These are phyloP conservation scores for Ministeria vibrans DNA, from an alignment of 78 protist species.

Conservation along the genomic window DNA sequence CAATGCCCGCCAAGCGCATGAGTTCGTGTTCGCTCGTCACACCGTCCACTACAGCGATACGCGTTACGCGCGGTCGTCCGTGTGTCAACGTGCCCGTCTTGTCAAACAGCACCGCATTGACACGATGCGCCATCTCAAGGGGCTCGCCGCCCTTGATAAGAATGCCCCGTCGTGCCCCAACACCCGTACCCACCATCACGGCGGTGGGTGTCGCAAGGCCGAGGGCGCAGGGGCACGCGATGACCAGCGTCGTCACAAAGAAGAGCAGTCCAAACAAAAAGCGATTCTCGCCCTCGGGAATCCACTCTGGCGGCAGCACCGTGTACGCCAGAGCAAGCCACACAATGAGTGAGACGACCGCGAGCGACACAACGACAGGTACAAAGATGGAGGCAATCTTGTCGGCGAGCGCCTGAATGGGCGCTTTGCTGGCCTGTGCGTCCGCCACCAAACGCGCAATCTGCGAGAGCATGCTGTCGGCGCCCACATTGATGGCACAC, in stretches of 20 bases:
- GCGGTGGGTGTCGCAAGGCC: slow-evolving; percentile 84
- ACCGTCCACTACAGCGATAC: too few species aligned
- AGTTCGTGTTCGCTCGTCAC: too few species aligned
- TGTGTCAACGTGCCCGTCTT: slow-evolving; percentile 84
- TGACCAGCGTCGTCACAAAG: slow-evolving; percentile 45
- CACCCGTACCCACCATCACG: slow-evolving; percentile 82
- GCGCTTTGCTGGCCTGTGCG: slow-evolving; percentile 75
- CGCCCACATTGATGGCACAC: slow-evolving; percentile 64
- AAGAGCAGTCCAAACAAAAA: slow-evolving; percentile 1
- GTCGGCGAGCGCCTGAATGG: slow-evolving; percentile 68
- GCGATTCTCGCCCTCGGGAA: not conserved
- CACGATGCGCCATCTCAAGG: slow-evolving; percentile 49
- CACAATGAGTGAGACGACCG: slow-evolving; percentile 55
- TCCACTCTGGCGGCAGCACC: not conserved
- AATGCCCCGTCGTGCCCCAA: slow-evolving; percentile 61
- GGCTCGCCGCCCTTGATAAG: slow-evolving; percentile 74
- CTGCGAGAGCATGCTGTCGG: slow-evolving; percentile 63
- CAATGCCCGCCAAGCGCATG: not conserved
- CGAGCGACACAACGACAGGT: slow-evolving; percentile 68
- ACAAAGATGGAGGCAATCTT: slow-evolving; percentile 73
- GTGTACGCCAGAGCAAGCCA: slow-evolving; percentile 50
- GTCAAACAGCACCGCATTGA: slow-evolving; percentile 53
- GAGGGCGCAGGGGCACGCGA: slow-evolving; percentile 88
- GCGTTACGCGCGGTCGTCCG: slow-evolving; percentile 38
- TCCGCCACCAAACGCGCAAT: slow-evolving; percentile 76